Conservation (phyloP, 768 basidiomycete genomes). For the Amanita inopinata region DNA sequence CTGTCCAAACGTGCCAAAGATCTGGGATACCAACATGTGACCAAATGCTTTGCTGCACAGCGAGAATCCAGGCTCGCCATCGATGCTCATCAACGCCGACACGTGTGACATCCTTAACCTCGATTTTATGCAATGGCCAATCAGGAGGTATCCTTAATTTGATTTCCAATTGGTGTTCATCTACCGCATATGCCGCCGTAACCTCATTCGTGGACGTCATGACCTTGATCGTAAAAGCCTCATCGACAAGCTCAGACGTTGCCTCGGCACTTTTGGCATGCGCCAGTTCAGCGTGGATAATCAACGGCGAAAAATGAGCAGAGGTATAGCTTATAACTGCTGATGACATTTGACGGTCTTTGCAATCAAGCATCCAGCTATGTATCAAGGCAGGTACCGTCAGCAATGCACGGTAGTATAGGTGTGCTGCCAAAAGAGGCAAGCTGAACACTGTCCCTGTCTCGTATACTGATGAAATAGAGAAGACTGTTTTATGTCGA, state of each 20-base stretch:
- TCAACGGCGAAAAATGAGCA: constrained; percentile 77
- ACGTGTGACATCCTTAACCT: constrained; percentile 74
- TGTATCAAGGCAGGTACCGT: constrained; percentile 81
- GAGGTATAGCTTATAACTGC: constrained; percentile 74
- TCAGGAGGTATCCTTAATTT: constrained; percentile 77
- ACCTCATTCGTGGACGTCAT: constrained; percentile 69
- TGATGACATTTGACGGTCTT: constrained; percentile 79
- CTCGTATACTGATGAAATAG: constrained; percentile 43
- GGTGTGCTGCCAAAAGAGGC: constrained; percentile 69
- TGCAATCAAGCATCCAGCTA: constrained; percentile 77
- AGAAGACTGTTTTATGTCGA: background rate
- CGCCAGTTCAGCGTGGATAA: constrained; percentile 77
- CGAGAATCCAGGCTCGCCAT: constrained; percentile 92
- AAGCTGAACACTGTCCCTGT: constrained; percentile 39
- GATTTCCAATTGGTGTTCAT: constrained; percentile 91
- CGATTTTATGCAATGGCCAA: constrained; percentile 84
- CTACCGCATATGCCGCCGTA: constrained; percentile 74
- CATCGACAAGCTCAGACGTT: constrained; percentile 53
- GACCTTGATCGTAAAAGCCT: constrained; percentile 75
- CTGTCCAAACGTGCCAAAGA: background rate
- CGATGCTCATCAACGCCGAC: constrained; percentile 84
- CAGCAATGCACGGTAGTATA: constrained; percentile 82
- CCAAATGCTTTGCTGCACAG: constrained; percentile 84
- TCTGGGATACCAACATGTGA: constrained; percentile 51
- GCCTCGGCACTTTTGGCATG: constrained; percentile 51